Base-by-base conservation (phyloP, 352 stramenopile species). In the Globisporangium solare region DNA sequence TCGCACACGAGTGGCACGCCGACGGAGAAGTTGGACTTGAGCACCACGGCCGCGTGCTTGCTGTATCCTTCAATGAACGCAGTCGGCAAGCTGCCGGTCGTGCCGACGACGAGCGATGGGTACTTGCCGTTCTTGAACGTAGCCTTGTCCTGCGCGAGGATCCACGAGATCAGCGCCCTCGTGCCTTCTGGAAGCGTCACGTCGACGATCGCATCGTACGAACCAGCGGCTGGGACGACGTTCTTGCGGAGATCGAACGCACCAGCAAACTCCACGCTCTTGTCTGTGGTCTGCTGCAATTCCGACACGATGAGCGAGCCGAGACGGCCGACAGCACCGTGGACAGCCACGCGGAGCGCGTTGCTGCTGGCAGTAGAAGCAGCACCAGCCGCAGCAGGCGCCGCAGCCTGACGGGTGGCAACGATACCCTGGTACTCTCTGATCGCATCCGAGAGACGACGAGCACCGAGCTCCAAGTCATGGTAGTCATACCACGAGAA, bases 401-500 rank as follows among this genome's bases (percentile, higher is more conserved):
- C 53, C 1, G 73, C 58, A 32, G 70, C 67, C 15, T 35, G 27
- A 35, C 27, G 27, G 7, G 27, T 6, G 27, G 27, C 27, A 10
- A 86, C 60, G 47, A 73, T 74, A 5, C 60, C 54, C 43, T 76
- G 60, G 61, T 87, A 89, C 63, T 89, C 79, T 45, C 69, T 71
- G 63, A 90, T 88, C 22, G 80, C 77, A 41, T 79, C 81, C 15
- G 75, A 67, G 31, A 96, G 71, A 47, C 86, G 83, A 53, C 82
- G 70, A 18, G 77, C 85, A 15, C 86, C 86, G 20, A 94, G 69
- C 54, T 86, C 67, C 54, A 96, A 73, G 61, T 95, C 86, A 18
- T 70, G 59, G 56, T 79, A 74, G 55, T 92, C 79, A 72, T 96
- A 96, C 76, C 80, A 95, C 51, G 84, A 94, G 67, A 94, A 94